Evolutionary conservation across 108 stramenopile genomes (phyloP), one percentile per base, ranked within the genome.

Genomic region (Bacterosira constricta): DNA sequence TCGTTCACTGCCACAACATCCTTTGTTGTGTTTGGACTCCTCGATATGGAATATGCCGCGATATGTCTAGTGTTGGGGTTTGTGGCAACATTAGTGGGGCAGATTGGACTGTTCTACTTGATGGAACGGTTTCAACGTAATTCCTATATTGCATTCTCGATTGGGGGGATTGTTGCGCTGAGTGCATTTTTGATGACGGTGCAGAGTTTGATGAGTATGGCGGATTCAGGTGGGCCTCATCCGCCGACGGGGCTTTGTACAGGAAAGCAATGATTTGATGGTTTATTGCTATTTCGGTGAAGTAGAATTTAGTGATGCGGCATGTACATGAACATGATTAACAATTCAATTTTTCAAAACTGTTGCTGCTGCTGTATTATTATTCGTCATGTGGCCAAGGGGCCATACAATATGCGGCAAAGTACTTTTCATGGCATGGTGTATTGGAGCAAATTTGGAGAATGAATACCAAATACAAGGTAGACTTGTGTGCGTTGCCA

Each of bases 1-100:
- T 83, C 87, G 23, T 83, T 95, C 64, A 77, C 90, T 8, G 93
- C 96, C 7, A 88, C 96, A 15, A 93, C 95, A 0, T 93, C 94
- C 34, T 99, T 89, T 73, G 80, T 93, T n/a, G 90, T 97, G n/a
- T 98, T 99, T 69, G 97, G 95, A 32, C 81, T 97, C 47, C 64
- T 97, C 68, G 90, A 90, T 38, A 76, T 82, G 73, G 93, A 94
- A 17, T 99, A 96, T 73, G 97, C 93, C 2, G 63, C 79, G 6
- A 82, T 88, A 15, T 90, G 94, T 53, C 83, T 96, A 39, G 21
- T 85, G 20, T 70, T 98, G 63, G 98, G 97, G 9, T 88, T 97
- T 60, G 54, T 85, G 27, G 85, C 95, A 1, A 93, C 95, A 4
- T 57, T 84, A 10, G 80, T 92, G 8, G 98, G 98, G 18, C 92